Conservation (phyloP, 495 filamentous ascomycete genomes). For the Jackrogersella multiformis region DNA sequence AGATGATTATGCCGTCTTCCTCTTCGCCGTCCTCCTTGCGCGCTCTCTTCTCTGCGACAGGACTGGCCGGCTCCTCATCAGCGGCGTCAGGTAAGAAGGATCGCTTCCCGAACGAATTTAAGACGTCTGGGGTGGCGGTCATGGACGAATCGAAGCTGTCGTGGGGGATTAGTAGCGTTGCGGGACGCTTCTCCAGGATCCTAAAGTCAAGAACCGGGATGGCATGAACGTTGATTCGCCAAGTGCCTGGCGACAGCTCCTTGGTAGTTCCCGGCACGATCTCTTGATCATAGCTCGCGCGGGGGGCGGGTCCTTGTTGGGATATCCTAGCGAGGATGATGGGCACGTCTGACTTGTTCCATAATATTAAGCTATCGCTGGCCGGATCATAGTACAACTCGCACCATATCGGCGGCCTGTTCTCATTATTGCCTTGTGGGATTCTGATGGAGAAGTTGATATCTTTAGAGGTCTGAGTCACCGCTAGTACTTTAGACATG, state of each 20-base stretch:
- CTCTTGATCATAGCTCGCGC: constrained; percentile 46
- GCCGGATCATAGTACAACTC: constrained; percentile 61
- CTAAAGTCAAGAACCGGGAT: constrained; percentile 59
- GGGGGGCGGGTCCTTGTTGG: constrained; percentile 36
- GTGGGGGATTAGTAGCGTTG: constrained; percentile 39
- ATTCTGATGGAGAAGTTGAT: constrained; percentile 62
- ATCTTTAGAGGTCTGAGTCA: constrained; percentile 59
- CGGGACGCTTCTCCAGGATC: constrained; percentile 57
- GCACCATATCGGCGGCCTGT: constrained; percentile 55
- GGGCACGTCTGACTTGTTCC: constrained; percentile 56
- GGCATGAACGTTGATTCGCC: constrained; percentile 56
- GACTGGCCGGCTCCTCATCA: constrained; percentile 35
- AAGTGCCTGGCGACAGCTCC: constrained; percentile 56
- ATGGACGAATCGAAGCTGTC: constrained; percentile 37
- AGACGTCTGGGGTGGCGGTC: constrained; percentile 43
- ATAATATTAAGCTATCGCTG: constrained; percentile 59
- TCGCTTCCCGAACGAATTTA: constrained; percentile 54
- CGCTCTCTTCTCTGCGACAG: constrained; percentile 49
- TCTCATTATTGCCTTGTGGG: constrained; percentile 51
- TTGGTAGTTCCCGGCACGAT: constrained; percentile 54
- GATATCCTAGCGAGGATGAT: constrained; percentile 54
- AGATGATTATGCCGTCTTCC: constrained; percentile 57
- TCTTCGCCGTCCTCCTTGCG: constrained; percentile 45
- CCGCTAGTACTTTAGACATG: constrained; percentile 57
- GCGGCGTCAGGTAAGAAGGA: constrained; percentile 53